Conservation (phyloP, 2,329 filamentous ascomycete species). For the Leptographium galeiforme region DNA sequence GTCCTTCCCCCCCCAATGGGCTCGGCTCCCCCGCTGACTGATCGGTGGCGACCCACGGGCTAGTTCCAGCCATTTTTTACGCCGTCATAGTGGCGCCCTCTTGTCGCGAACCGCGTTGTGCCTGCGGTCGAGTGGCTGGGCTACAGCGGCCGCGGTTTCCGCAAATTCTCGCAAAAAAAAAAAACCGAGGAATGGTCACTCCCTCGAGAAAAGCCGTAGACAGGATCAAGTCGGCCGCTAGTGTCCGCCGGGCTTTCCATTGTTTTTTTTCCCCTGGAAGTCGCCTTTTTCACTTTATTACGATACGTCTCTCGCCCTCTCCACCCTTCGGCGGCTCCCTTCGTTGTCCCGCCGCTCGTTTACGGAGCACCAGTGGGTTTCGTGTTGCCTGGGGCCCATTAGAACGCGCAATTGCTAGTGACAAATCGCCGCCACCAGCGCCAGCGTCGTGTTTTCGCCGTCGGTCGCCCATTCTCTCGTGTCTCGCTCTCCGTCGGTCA, state of each 20-base stretch:
- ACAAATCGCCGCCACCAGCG: neutral
- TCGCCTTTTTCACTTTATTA: neutral
- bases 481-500: neutral
- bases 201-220: neutral
- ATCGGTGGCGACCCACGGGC: neutral
- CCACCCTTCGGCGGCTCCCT: neutral
- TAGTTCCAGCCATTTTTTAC: neutral
- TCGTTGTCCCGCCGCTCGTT: neutral
- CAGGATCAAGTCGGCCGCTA: neutral
- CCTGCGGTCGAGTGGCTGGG: constrained; percentile 5
- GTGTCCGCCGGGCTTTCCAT: neutral
- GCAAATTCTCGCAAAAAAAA: constrained; percentile 4
- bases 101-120: constrained; percentile 10
- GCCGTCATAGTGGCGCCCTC: constrained; percentile 3
- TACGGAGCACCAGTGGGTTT: neutral
- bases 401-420: neutral
- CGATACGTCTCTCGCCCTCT: neutral
- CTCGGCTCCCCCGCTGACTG: neutral
- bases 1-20: neutral
- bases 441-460: neutral
- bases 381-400: neutral
- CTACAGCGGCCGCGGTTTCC: constrained; percentile 7
- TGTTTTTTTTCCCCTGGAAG: neutral
- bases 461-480: neutral
- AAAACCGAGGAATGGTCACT: neutral